Evolutionary conservation across 192 early-diverging fungal genomes (phyloP).

Genomic region (Ramicandelaber brevisporus): DNA sequence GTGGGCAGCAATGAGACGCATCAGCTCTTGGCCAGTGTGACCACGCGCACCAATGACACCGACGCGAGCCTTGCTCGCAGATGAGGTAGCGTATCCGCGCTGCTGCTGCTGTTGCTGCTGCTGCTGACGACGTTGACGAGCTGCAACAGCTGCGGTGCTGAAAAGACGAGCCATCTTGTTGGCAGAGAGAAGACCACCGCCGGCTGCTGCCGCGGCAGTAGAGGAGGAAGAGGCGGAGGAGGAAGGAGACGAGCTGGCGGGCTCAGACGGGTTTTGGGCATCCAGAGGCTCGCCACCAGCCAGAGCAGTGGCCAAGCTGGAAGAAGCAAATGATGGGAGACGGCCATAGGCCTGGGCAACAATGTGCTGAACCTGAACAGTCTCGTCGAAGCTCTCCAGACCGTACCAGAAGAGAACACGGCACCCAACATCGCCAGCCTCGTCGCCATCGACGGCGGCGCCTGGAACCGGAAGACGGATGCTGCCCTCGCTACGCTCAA

Average conservation of each 20-base stretch:
- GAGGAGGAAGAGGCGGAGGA: constrained; percentile 34
- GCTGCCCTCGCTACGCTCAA: constrained; percentile 81
- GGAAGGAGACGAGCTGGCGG: constrained; percentile 5
- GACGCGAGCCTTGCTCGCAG: constrained; percentile 16
- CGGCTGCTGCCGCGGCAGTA: constrained; percentile 4
- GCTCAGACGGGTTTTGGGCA: constrained; percentile 1
- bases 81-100: neutral
- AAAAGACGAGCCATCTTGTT: too few relatives aligned
- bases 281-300: neutral
- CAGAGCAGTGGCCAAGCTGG: constrained; percentile 26
- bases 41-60: constrained; percentile 95
- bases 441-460: constrained; percentile 27
- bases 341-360: too few relatives aligned
- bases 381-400: constrained; percentile 49
- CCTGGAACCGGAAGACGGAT: too few relatives aligned
- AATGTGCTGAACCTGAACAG: too few relatives aligned
- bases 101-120: too few relatives aligned
- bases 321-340: too few relatives aligned
- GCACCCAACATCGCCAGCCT: too few relatives aligned
- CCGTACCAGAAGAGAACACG: constrained; percentile 87
- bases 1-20: constrained; percentile 68
- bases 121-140: too few relatives aligned
- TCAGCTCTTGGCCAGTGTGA: constrained; percentile 87
- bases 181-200: neutral
- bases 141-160: too few relatives aligned